Evolutionary conservation across 768 basidiomycete genomes (phyloP).

Genomic region (Tylopilus plumbeoviolaceoides): DNA sequence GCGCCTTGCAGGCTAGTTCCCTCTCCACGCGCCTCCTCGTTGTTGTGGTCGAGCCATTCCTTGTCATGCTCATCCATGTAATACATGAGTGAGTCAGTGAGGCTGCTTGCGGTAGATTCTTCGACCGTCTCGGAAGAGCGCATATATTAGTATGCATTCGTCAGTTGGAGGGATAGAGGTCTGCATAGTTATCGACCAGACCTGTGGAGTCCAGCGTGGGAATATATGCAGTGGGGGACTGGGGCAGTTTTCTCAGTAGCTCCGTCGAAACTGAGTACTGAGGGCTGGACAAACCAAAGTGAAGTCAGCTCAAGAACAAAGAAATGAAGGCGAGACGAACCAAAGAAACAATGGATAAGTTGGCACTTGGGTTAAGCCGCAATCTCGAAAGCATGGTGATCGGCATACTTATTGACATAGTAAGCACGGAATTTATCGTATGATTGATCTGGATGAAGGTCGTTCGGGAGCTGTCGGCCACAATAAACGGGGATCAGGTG

Average conservation of each 20-base stretch:
- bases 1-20: conserved; percentile 81
- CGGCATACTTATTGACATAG: too few relatives aligned
- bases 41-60: conserved; percentile 91
- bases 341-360: too few relatives aligned
- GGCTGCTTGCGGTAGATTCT: conserved; percentile 56
- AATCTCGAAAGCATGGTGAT: too few relatives aligned
- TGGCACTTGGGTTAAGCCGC: too few relatives aligned
- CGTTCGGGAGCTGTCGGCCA: too few relatives aligned
- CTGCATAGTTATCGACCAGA: conserved; percentile 69
- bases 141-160: conserved; percentile 70
- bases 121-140: conserved; percentile 85
- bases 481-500: too few relatives aligned
- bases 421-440: too few relatives aligned
- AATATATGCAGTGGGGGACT: conserved; percentile 66
- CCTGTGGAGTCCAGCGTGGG: conserved; percentile 91
- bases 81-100: conserved; percentile 78
- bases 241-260: conserved; percentile 30
- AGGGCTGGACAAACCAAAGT: too few relatives aligned
- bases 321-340: too few relatives aligned
- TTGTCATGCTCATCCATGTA: conserved; percentile 96
- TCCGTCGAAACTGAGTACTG: too few relatives aligned
- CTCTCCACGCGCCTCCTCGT: conserved; percentile 80
- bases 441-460: too few relatives aligned
- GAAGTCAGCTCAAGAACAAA: too few relatives aligned
- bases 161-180: conserved; percentile 61